phyloP scores from a whole-genome alignment of 345 rosid species.

The Bruguiera gymnorhiza region DNA sequence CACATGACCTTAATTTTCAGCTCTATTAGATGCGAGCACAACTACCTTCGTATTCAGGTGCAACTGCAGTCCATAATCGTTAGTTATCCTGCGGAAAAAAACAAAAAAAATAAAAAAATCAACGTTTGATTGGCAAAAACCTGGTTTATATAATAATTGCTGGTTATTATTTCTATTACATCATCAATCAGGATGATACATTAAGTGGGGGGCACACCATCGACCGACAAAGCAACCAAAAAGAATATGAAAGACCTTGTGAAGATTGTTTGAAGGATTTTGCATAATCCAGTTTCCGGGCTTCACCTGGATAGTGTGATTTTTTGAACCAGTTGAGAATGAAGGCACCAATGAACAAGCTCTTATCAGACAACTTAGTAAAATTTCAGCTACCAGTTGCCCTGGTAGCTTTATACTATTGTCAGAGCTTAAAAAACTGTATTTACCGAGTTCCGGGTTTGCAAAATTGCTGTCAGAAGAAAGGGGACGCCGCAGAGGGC shows the following conservation, averaged over 20 bases:
- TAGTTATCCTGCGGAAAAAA: no score
- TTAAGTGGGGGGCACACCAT: constrained; percentile 15
- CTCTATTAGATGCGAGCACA: constrained; percentile 4
- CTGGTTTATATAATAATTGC: no score
- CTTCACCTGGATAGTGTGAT: constrained; percentile 12
- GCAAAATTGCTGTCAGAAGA: constrained; percentile 17
- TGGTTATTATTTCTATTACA: no score
- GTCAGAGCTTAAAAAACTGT: no score
- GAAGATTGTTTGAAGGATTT: constrained; percentile 8
- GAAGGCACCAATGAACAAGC: constrained; percentile 22
- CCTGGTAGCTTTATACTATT: no score
- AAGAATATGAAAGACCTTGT: constrained; percentile 17
- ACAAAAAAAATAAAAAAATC: no score
- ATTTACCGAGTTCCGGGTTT: not conserved
- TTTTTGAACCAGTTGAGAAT: constrained; percentile 16
- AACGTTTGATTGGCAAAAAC: no score
- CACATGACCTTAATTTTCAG: constrained; percentile 18
- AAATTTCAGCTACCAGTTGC: no score
- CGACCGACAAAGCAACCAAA: constrained; percentile 15
- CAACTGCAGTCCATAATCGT: no score
- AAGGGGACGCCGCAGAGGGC: constrained; percentile 14
- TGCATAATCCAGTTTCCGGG: constrained; percentile 18
- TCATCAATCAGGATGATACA: constrained; percentile 6
- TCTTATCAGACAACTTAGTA: not conserved
- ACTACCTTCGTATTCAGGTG: constrained; percentile 19